These are phyloP conservation scores for Backusella liffmaniae DNA, from an alignment of 192 early-diverging fungal species.

Conservation along the genomic window DNA sequence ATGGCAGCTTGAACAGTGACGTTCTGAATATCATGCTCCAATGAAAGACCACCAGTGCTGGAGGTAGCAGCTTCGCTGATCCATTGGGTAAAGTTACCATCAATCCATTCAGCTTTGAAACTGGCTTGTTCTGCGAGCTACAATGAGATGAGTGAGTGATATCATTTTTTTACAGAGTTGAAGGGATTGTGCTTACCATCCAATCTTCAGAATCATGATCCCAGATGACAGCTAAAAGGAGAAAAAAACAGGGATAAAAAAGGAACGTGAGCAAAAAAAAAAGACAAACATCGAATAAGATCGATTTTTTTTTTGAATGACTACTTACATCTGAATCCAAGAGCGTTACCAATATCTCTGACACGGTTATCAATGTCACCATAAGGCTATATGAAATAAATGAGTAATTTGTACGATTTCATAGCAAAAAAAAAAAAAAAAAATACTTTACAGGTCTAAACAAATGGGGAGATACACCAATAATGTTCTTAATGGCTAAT, in stretches of 20 bases:
- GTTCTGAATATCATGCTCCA: conserved; percentile 52
- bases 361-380: conserved; percentile 73
- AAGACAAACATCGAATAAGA: background rate
- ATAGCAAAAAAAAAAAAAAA: conserved; percentile 3
- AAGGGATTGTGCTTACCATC: conserved; percentile 22
- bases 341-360: conserved; percentile 46
- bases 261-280: background rate
- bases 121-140: conserved; percentile 26
- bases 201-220: conserved; percentile 55
- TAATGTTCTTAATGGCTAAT: conserved; percentile 50
- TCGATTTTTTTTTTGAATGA: background rate
- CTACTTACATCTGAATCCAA: conserved; percentile 40
- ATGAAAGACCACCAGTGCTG: conserved; percentile 43
- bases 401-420: background rate
- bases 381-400: conserved; percentile 45
- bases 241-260: background rate
- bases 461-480: conserved; percentile 45
- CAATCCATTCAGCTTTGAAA: conserved; percentile 32
- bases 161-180: background rate
- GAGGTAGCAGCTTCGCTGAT: conserved; percentile 36
- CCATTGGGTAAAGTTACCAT: conserved; percentile 44
- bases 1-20: conserved; percentile 47
- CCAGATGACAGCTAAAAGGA: conserved; percentile 51
- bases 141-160: background rate
- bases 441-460: conserved; percentile 41